Conservation (phyloP, 2,329 filamentous ascomycete genomes). For the Sphaerulina musiva region DNA sequence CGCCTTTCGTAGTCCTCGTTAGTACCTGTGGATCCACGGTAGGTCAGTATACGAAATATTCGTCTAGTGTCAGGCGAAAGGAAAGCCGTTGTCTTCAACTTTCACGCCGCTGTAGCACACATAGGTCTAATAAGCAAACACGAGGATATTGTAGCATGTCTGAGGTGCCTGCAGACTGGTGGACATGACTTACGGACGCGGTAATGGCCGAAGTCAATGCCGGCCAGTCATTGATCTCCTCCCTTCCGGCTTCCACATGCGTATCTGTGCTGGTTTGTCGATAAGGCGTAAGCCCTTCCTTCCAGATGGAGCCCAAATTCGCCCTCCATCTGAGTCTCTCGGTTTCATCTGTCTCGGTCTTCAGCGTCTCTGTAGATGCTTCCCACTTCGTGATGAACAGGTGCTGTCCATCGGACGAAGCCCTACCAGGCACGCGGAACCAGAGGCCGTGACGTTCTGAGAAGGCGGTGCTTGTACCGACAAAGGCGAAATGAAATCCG, state of each 20-base stretch:
- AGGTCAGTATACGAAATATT: no score
- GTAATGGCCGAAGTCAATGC: slow-evolving; percentile 47
- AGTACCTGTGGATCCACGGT: slow-evolving; percentile 33
- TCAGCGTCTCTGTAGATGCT: slow-evolving; percentile 40
- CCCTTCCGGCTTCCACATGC: slow-evolving; percentile 23
- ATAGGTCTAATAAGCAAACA: no score
- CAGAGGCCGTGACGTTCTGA: slow-evolving; percentile 58
- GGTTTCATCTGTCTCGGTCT: slow-evolving; percentile 37
- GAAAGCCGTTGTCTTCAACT: no score
- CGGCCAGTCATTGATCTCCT: slow-evolving; percentile 49
- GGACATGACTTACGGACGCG: slow-evolving; percentile 22
- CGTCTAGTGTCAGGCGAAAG: no score
- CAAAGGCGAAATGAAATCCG: slow-evolving; percentile 58
- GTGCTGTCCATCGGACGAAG: slow-evolving; percentile 16
- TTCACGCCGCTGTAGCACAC: no score
- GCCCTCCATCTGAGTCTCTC: slow-evolving; percentile 47
- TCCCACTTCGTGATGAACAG: slow-evolving; percentile 55
- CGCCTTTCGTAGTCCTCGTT: slow-evolving; percentile 44
- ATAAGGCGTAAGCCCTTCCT: slow-evolving; percentile 46
- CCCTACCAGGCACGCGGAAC: slow-evolving; percentile 44
- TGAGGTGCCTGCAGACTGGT: no score
- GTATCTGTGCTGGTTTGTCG: slow-evolving; percentile 36
- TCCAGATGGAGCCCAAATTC: slow-evolving; percentile 52
- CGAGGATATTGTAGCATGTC: no score
- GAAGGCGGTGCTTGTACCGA: slow-evolving; percentile 51